Conservation (phyloP, 2,329 filamentous ascomycete species). For the Cyphellophora attinorum region DNA sequence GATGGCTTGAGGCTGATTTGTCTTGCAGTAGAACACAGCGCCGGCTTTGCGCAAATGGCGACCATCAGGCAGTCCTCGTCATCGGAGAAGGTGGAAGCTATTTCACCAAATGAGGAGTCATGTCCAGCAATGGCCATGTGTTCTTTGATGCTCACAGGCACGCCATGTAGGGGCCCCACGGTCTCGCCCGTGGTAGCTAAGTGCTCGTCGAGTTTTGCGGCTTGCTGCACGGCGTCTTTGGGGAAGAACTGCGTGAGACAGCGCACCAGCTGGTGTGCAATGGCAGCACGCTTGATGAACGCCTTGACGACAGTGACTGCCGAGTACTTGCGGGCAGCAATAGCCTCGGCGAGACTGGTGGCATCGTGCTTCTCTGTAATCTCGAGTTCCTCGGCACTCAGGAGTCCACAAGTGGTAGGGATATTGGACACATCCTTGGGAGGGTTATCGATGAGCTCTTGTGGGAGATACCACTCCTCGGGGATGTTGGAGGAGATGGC, state of each 20-base stretch:
- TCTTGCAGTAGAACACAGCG: slow-evolving; percentile 23
- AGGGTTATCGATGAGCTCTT: slow-evolving; percentile 11
- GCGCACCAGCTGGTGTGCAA: slow-evolving; percentile 26
- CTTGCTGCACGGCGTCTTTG: slow-evolving; percentile 37
- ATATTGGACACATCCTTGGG: slow-evolving; percentile 34
- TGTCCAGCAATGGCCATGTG: slow-evolving; percentile 4
- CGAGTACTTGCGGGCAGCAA: slow-evolving; percentile 9
- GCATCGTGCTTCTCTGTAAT: slow-evolving; percentile 43
- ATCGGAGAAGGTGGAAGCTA: slow-evolving; percentile 7
- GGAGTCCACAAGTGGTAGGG: slow-evolving; percentile 37
- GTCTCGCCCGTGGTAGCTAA: slow-evolving; percentile 27
- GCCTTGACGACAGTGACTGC: slow-evolving; percentile 26
- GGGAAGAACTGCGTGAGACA: slow-evolving; percentile 47
- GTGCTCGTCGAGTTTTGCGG: slow-evolving; percentile 38
- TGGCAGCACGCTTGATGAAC: slow-evolving; percentile 31
- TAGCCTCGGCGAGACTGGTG: slow-evolving; percentile 27
- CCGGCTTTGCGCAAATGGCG: slow-evolving; percentile 21
- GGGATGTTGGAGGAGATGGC: slow-evolving; percentile 26
- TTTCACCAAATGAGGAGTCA: slow-evolving; percentile 6
- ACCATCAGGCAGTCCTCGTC: slow-evolving; percentile 9
- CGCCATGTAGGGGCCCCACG: slow-evolving; percentile 52
- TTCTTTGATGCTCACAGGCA: slow-evolving; percentile 30
- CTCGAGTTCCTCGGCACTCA: slow-evolving; percentile 32
- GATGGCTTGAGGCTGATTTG: slow-evolving; percentile 22
- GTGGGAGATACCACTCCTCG: slow-evolving; percentile 31